Evolutionary conservation across 495 filamentous ascomycete species (phyloP).

Genomic region (Cenococcum geophilum): DNA sequence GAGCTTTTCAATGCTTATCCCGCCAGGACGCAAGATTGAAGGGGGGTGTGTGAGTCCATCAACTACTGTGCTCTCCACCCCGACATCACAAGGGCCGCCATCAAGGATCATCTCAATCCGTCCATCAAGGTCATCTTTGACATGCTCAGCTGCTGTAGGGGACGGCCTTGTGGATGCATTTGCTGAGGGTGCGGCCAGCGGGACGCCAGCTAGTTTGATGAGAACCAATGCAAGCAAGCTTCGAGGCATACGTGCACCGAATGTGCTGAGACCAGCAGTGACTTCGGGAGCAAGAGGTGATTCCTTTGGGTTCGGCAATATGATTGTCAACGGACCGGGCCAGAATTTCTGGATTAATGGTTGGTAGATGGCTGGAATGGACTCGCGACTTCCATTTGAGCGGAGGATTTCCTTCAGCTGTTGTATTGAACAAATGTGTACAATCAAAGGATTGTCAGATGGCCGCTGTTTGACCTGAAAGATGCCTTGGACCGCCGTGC

Average conservation of each 20-base stretch:
- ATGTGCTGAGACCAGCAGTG: constrained; percentile 73
- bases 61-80: constrained; percentile 95
- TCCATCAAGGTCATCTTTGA: constrained; percentile 74
- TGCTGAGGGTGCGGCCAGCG: constrained; percentile 89
- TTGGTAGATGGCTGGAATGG: constrained; percentile 75
- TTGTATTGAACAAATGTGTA: constrained; percentile 75
- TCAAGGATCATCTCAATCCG: constrained; percentile 88
- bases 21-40: constrained; percentile 77
- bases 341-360: constrained; percentile 79
- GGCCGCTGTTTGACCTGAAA: constrained; percentile 85
- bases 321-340: constrained; percentile 91
- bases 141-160: constrained; percentile 83
- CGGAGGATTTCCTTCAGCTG: constrained; percentile 65
- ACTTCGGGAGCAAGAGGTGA: constrained; percentile 78
- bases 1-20: constrained; percentile 81
- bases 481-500: constrained; percentile 79
- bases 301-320: constrained; percentile 67
- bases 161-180: constrained; percentile 90
- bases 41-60: constrained; percentile 80
- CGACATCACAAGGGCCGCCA: constrained; percentile 76
- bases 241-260: constrained; percentile 84
- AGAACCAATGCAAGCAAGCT: constrained; percentile 78
- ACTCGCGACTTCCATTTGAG: constrained; percentile 30
- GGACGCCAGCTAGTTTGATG: constrained; percentile 66
- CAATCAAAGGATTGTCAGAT: constrained; percentile 89